Conservation (phyloP, 345 rosid genomes). For the Lepidium aucheri region DNA sequence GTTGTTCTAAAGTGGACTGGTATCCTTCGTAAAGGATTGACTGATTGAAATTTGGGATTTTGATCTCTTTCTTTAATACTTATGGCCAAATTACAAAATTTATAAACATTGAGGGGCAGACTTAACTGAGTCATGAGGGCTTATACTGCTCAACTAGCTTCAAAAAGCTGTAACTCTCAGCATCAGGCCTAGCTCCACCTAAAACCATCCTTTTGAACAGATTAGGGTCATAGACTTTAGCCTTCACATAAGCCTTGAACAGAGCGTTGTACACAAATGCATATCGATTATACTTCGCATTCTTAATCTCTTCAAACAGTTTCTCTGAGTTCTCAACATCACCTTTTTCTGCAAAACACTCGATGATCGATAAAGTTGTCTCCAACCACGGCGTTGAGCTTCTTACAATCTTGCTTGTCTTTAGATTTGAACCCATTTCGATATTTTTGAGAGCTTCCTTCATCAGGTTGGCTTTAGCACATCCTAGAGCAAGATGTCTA, state of each 20-base stretch:
- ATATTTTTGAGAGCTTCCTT: slow-evolving; percentile 69
- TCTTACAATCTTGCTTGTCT: slow-evolving; percentile 43
- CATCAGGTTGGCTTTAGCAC: slow-evolving; percentile 52
- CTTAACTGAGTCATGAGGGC: neutral
- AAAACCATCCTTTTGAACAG: slow-evolving; percentile 87
- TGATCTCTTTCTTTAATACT: neutral
- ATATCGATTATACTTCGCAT: slow-evolving; percentile 58
- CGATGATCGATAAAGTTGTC: slow-evolving; percentile 63
- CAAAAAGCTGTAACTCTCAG: slow-evolving; percentile 80
- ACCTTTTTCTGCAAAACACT: slow-evolving; percentile 69
- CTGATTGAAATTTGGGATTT: too few relatives aligned
- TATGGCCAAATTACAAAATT: neutral
- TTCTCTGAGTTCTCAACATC: slow-evolving; percentile 63
- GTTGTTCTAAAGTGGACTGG: too few relatives aligned
- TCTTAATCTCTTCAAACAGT: slow-evolving; percentile 57
- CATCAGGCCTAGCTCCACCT: slow-evolving; percentile 88
- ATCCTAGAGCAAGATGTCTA: slow-evolving; percentile 83
- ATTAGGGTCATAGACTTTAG: slow-evolving; percentile 53
- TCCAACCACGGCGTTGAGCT: slow-evolving; percentile 86
- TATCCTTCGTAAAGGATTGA: too few relatives aligned
- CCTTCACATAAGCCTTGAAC: slow-evolving; percentile 79
- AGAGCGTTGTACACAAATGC: slow-evolving; percentile 75
- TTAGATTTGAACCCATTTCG: slow-evolving; percentile 39
- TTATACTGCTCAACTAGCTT: slow-evolving; percentile 60
- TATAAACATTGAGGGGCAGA: neutral